phyloP scores from a whole-genome alignment of 2,329 filamentous ascomycete genomes.

The Lasiodiplodia sp. region DNA sequence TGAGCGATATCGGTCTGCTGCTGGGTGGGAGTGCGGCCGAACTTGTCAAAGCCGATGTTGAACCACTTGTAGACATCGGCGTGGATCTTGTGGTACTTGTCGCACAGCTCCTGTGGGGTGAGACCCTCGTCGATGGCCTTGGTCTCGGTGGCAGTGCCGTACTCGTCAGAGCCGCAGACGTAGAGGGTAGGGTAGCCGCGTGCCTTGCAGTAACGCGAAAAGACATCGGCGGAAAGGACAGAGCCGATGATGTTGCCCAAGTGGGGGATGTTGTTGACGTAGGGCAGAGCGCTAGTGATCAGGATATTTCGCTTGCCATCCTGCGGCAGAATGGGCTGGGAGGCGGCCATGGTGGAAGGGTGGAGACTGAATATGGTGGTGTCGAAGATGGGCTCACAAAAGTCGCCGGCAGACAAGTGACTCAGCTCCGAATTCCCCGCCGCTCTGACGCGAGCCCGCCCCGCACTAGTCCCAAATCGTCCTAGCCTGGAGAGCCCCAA shows the following conservation, averaged over 20 bases:
- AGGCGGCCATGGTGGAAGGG: conserved; percentile 32
- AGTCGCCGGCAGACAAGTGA: neutral
- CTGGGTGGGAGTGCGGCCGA: conserved; percentile 87
- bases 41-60: conserved; percentile 91
- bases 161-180: conserved; percentile 91
- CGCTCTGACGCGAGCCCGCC: conserved; percentile 23
- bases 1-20: conserved; percentile 94
- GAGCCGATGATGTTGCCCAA: conserved; percentile 88
- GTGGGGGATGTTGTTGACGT: conserved; percentile 79
- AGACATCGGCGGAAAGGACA: conserved; percentile 89
- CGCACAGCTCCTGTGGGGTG: conserved; percentile 83
- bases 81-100: conserved; percentile 91
- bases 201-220: conserved; percentile 74
- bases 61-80: conserved; percentile 96
- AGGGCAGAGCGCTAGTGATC: conserved; percentile 90
- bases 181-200: conserved; percentile 81
- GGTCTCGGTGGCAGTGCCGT: conserved; percentile 94
- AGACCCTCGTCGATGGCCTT: conserved; percentile 90
- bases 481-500: neutral
- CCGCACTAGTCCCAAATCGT: conserved; percentile 23
- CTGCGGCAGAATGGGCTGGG: conserved; percentile 56
- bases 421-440: conserved; percentile 23
- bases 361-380: neutral
- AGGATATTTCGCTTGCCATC: conserved; percentile 80
- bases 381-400: conserved; percentile 16